A percentile compares a stretch with the other conserved stretches of the same genome.
These are phyloP conservation scores for Colletotrichum gloeosporioides DNA, from an alignment of 2,329 filamentous ascomycete genomes.

Conservation along the genomic window DNA sequence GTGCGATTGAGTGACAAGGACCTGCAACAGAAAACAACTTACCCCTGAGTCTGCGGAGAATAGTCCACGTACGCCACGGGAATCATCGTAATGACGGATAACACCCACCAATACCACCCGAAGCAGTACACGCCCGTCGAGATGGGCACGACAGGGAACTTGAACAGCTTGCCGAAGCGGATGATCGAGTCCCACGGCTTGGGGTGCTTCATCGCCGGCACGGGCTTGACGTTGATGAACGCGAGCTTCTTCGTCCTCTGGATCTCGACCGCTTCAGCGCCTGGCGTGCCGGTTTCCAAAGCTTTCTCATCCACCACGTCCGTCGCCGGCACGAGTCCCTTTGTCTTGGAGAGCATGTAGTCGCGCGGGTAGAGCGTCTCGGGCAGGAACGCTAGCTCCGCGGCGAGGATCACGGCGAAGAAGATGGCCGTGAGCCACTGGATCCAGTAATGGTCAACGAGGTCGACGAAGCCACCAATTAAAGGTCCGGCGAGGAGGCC, in stretches of 20 bases:
- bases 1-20: neutral
- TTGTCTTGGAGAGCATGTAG: constrained; percentile 43
- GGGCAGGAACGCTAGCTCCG: constrained; percentile 55
- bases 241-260: constrained; percentile 46
- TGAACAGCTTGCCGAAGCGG: constrained; percentile 52
- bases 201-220: constrained; percentile 58
- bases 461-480: constrained; percentile 56
- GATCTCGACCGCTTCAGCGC: constrained; percentile 25
- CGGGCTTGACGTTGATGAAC: constrained; percentile 48
- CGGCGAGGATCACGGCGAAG: constrained; percentile 50
- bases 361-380: constrained; percentile 62
- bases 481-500: constrained; percentile 51
- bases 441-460: constrained; percentile 54
- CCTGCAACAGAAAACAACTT: neutral
- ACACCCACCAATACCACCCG: constrained; percentile 62
- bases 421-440: constrained; percentile 61
- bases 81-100: constrained; percentile 57
- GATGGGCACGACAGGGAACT: constrained; percentile 49
- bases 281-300: constrained; percentile 3
- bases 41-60: constrained; percentile 53
- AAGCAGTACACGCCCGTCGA: constrained; percentile 56
- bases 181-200: constrained; percentile 49
- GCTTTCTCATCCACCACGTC: constrained; percentile 11
- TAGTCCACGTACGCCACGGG: constrained; percentile 57
- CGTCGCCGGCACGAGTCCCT: neutral